Conservation (phyloP, 108 stramenopile species). For the Skeletonema tropicum region DNA sequence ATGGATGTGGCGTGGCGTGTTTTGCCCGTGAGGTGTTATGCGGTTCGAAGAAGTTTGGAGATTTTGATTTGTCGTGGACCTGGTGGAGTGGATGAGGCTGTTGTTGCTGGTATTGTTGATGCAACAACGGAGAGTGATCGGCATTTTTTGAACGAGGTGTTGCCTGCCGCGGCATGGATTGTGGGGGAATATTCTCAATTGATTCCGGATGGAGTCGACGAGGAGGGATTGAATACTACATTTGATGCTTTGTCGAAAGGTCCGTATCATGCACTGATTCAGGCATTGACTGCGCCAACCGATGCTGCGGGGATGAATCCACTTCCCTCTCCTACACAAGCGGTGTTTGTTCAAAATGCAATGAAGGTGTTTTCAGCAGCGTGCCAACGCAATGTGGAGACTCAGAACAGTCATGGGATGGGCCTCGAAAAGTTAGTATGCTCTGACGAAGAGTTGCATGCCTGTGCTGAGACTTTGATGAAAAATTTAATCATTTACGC, state of each 20-base stretch:
- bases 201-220: constrained; percentile 68
- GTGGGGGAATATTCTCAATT: constrained; percentile 93
- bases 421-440: constrained; percentile 26
- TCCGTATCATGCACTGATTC: constrained; percentile 69
- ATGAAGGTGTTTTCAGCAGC: constrained; percentile 90
- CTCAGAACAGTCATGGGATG: constrained; percentile 25
- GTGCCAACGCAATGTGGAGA: constrained; percentile 45
- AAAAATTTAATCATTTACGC: constrained; percentile 59
- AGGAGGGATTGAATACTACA: constrained; percentile 49
- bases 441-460: constrained; percentile 61
- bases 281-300: constrained; percentile 65
- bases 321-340: constrained; percentile 66
- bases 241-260: constrained; percentile 56
- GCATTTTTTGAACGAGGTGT: constrained; percentile 70
- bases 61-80: constrained; percentile 57
- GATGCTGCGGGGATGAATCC: constrained; percentile 52
- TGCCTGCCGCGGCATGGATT: constrained; percentile 95
- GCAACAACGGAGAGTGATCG: constrained; percentile 43
- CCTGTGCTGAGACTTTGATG: constrained; percentile 56
- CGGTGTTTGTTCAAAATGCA: constrained; percentile 89
- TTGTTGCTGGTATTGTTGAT: constrained; percentile 11
- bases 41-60: constrained; percentile 81
- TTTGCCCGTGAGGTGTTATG: constrained; percentile 90
- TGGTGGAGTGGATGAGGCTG: constrained; percentile 36
- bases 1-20: constrained; percentile 95